phyloP scores from a whole-genome alignment of 495 filamentous ascomycete species.

The Lentithecium fluviatile region DNA sequence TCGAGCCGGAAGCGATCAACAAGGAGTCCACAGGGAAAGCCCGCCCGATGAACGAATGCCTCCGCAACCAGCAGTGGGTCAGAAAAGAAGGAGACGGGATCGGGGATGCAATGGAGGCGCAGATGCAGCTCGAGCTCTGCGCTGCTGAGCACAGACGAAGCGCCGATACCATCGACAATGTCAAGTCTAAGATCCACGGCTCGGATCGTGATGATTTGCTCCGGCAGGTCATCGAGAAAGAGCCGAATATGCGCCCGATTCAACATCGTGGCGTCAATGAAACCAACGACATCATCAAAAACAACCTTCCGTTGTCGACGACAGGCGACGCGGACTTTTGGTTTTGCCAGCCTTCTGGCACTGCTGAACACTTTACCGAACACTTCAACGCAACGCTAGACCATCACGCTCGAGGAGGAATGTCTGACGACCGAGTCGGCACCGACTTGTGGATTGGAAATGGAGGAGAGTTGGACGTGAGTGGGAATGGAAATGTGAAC shows the following conservation, averaged over 20 bases:
- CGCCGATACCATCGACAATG: neutral
- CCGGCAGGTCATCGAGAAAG: neutral
- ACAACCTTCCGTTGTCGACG: too few species aligned
- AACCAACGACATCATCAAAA: too few species aligned
- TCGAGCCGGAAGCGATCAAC: neutral
- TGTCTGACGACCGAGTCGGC: neutral
- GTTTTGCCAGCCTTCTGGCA: too few species aligned
- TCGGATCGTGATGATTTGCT: neutral
- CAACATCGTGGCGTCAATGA: neutral
- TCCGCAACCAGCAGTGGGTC: neutral
- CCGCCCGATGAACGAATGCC: neutral
- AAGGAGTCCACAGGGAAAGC: neutral
- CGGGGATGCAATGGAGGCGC: neutral
- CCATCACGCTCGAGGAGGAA: neutral
- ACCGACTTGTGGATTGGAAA: neutral
- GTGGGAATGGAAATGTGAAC: neutral
- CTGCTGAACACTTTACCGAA: too few species aligned
- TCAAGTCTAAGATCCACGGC: constrained; percentile 2
- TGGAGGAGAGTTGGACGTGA: neutral
- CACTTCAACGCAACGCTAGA: neutral
- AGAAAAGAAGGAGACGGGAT: neutral
- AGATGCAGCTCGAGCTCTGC: too few species aligned
- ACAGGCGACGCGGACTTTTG: too few species aligned
- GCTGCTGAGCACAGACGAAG: too few species aligned
- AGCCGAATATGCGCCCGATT: neutral